Conservation (phyloP, 2,329 filamentous ascomycete species). For the Fusarium sp. region DNA sequence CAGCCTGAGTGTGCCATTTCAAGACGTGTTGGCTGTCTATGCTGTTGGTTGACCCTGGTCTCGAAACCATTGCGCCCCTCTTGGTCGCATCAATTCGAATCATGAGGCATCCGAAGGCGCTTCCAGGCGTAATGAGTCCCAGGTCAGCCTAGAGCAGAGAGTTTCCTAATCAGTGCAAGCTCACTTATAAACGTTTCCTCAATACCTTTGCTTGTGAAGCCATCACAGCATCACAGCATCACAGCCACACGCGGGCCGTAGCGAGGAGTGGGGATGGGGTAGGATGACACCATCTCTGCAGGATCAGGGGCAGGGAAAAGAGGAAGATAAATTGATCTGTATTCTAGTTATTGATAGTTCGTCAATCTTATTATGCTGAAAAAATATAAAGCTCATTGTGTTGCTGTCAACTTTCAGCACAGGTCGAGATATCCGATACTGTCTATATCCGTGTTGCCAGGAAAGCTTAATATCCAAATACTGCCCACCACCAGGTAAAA, state of each 20-base stretch:
- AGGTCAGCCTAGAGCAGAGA: background rate
- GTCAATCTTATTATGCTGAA: background rate
- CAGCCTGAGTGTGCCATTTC: constrained; percentile 1
- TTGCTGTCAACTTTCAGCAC: too few species aligned
- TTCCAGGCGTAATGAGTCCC: background rate
- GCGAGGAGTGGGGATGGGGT: constrained; percentile 19
- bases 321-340: background rate
- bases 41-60: constrained; percentile 33
- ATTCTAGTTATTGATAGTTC: background rate
- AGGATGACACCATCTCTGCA: constrained; percentile 2
- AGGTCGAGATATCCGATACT: constrained; percentile 14
- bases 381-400: too few species aligned
- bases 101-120: constrained; percentile 17
- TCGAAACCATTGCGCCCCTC: constrained; percentile 34
- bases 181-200: background rate
- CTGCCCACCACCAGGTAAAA: too few species aligned
- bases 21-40: constrained; percentile 10
- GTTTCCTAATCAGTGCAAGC: background rate
- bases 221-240: constrained; percentile 21
- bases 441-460: constrained; percentile 52
- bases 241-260: constrained; percentile 31
- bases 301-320: background rate
- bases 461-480: constrained; percentile 16
- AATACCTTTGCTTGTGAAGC: background rate
- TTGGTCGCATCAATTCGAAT: constrained; percentile 9